Percentiles rank a stretch among this genome's conserved stretches.
These are phyloP conservation scores for Solanum rostratum DNA, from an alignment of 257 asterid genomes.

Conservation along the genomic window DNA sequence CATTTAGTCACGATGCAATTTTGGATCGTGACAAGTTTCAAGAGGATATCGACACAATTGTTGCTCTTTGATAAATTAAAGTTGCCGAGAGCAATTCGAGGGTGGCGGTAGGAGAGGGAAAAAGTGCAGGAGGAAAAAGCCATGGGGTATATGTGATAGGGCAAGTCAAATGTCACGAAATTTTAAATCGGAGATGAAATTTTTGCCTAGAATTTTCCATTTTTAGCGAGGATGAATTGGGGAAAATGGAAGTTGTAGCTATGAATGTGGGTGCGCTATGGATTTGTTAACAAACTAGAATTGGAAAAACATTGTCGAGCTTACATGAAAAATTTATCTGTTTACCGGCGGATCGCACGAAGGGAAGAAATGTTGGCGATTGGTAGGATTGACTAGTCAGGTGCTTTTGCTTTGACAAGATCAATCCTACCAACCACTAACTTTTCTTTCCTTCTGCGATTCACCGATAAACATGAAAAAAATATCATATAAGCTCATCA, in stretches of 20 bases:
- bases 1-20: too few species aligned
- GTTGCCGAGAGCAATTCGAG: constrained; percentile 61
- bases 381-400: background rate
- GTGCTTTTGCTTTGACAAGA: background rate
- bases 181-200: constrained; percentile 29
- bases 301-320: background rate
- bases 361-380: background rate
- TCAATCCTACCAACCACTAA: background rate
- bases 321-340: background rate
- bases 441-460: background rate
- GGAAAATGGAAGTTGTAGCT: too few species aligned
- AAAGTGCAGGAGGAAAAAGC: constrained; percentile 40
- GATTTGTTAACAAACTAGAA: background rate
- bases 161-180: constrained; percentile 38
- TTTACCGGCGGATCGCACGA: background rate
- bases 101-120: constrained; percentile 20
- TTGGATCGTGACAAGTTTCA: too few species aligned
- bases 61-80: constrained; percentile 61
- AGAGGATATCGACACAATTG: constrained; percentile 65
- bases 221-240: background rate
- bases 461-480: background rate
- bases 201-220: constrained; percentile 51
- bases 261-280: background rate
- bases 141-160: constrained; percentile 68
- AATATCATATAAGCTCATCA: background rate